Conservation (phyloP, 768 basidiomycete species). For the Rhizopogon vesiculosus region DNA sequence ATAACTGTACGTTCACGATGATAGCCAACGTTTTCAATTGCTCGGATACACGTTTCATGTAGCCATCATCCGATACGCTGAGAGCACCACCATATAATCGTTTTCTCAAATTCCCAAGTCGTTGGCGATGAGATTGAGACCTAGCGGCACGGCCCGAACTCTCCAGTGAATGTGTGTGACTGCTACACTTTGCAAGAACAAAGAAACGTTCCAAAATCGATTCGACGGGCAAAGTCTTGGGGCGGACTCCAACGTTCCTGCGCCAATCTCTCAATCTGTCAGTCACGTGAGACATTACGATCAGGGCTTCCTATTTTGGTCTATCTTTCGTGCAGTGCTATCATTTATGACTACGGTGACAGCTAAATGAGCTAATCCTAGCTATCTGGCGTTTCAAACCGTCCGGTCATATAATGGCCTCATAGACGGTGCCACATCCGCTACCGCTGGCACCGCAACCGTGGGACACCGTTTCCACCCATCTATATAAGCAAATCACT, state of each 20-base stretch:
- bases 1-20: constrained; percentile 21
- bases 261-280: too few relatives aligned
- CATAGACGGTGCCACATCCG: not conserved
- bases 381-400: not conserved
- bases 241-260: too few relatives aligned
- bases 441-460: constrained; percentile 7
- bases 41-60: not conserved
- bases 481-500: constrained; percentile 27
- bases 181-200: constrained; percentile 13
- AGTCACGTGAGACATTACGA: not conserved
- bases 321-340: constrained; percentile 18
- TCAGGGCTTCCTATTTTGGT: constrained; percentile 11
- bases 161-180: too few relatives aligned
- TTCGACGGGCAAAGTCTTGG: too few relatives aligned
- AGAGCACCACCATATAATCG: constrained; percentile 10
- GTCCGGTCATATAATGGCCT: not conserved
- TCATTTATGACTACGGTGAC: constrained; percentile 4
- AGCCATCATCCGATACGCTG: not conserved
- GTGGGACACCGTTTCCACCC: not conserved
- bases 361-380: not conserved
- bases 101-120: not conserved
- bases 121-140: too few relatives aligned
- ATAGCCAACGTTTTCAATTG: not conserved
- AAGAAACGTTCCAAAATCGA: constrained; percentile 7
- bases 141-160: too few relatives aligned